A percentile compares a stretch with the other conserved stretches of the same genome.
Conservation (phyloP, 495 filamentous ascomycete species). For the Penicillium arizonense region DNA sequence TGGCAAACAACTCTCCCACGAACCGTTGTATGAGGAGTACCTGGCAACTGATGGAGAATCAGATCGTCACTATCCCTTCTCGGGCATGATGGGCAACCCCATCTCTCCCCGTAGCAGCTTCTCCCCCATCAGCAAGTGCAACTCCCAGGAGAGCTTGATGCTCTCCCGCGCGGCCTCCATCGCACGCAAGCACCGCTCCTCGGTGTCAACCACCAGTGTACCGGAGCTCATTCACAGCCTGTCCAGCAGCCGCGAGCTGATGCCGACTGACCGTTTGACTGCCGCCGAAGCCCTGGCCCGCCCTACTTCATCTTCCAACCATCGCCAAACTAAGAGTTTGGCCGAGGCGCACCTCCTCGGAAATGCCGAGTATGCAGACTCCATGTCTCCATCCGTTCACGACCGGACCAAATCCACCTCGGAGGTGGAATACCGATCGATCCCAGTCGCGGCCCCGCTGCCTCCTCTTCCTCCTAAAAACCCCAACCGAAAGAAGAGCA, state of each 20-base stretch:
- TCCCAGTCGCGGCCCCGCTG: conserved; percentile 6
- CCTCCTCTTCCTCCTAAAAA: conserved; percentile 20
- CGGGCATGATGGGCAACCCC: conserved; percentile 37
- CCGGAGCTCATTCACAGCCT: conserved; percentile 55
- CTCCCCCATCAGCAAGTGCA: conserved; percentile 57
- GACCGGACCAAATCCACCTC: conserved; percentile 41
- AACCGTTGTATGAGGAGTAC: conserved; percentile 50
- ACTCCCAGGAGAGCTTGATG: conserved; percentile 57
- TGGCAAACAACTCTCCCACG: conserved; percentile 36
- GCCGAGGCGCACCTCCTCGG: conserved; percentile 31
- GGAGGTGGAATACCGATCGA: conserved; percentile 23
- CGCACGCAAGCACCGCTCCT: conserved; percentile 53
- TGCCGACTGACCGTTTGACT: conserved; percentile 29
- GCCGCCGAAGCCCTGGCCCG: conserved; percentile 29
- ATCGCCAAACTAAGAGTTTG: conserved; percentile 44
- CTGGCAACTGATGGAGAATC: conserved; percentile 44
- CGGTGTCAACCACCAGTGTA: conserved; percentile 53
- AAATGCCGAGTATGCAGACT: conserved; percentile 17
- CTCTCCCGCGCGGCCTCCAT: conserved; percentile 48
- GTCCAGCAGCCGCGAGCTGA: conserved; percentile 46
- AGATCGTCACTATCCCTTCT: conserved; percentile 43
- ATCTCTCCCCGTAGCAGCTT: conserved; percentile 51
- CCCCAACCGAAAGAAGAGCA: conserved; percentile 29
- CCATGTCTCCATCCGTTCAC: conserved; percentile 15
- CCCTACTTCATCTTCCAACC: conserved; percentile 32